These are phyloP conservation scores for Lachancea mirantina DNA, from an alignment of 805 yeast species.

Conservation along the genomic window DNA sequence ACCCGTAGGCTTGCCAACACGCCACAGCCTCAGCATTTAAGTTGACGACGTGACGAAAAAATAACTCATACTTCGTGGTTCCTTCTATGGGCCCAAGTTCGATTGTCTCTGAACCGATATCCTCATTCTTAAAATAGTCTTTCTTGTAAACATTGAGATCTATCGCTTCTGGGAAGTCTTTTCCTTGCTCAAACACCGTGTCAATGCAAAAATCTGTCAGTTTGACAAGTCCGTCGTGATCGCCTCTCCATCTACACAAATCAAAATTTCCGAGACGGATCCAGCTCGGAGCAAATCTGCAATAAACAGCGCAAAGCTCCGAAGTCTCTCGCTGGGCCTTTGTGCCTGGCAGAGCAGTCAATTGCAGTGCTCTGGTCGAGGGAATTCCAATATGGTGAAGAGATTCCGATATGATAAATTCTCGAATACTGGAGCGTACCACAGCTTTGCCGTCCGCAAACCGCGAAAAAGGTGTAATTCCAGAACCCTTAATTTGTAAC, in stretches of 20 bases:
- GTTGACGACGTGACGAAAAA: conserved; percentile 64
- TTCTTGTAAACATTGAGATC: conserved; percentile 18
- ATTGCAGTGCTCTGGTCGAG: conserved; percentile 71
- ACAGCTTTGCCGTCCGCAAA: conserved; percentile 98
- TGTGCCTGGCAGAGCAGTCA: conserved; percentile 67
- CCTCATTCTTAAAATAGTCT: conserved; percentile 20
- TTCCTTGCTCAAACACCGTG: conserved; percentile 44
- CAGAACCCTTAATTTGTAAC: conserved; percentile 86
- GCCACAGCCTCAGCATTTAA: conserved; percentile 75
- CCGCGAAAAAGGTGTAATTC: conserved; percentile 84
- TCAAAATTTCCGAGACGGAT: conserved; percentile 85
- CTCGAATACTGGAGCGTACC: conserved; percentile 78
- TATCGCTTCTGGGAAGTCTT: conserved; percentile 23
- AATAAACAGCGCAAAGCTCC: conserved; percentile 79
- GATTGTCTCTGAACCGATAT: conserved; percentile 8
- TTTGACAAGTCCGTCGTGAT: conserved; percentile 50
- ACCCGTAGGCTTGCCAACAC: conserved; percentile 86
- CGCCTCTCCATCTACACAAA: conserved; percentile 65
- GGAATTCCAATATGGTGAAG: conserved; percentile 78
- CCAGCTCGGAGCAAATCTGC: conserved; percentile 83
- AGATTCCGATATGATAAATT: conserved; percentile 78
- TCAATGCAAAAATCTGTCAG: conserved; percentile 69
- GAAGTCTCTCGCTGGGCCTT: conserved; percentile 60
- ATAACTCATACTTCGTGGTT: conserved; percentile 54
- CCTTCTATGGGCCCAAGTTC: conserved; percentile 25